Conservation (phyloP, 139 green algal genomes). For the Chlorella sp. region DNA sequence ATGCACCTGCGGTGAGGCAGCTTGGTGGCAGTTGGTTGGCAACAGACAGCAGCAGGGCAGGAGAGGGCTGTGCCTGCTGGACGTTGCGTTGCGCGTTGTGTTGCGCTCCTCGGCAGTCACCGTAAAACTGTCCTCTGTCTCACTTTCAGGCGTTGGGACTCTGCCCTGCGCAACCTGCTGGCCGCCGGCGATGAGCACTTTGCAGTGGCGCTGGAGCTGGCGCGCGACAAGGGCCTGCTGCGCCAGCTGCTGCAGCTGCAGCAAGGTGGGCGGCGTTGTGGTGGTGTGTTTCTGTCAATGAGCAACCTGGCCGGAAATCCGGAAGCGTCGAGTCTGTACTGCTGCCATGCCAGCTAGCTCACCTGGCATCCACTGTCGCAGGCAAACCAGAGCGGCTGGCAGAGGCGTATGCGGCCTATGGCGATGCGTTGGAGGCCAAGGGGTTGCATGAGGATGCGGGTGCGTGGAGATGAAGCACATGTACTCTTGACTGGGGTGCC, state of each 20-base stretch:
- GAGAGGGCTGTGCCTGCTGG: too few relatives aligned
- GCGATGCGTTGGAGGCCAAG: conserved; percentile 52
- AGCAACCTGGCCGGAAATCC: too few relatives aligned
- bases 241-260: conserved; percentile 72
- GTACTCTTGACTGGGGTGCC: neutral
- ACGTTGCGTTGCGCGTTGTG: too few relatives aligned
- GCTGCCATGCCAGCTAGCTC: neutral
- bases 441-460: conserved; percentile 67
- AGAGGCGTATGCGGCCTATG: conserved; percentile 58
- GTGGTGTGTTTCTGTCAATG: too few relatives aligned
- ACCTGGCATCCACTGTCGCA: neutral
- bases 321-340: too few relatives aligned
- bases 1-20: conserved; percentile 64
- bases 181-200: conserved; percentile 68
- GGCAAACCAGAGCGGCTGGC: conserved; percentile 16
- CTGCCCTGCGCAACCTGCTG: conserved; percentile 75
- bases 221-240: conserved; percentile 73
- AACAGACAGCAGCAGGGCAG: too few relatives aligned
- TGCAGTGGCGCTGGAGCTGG: conserved; percentile 69
- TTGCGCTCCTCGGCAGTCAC: too few relatives aligned
- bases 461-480: neutral
- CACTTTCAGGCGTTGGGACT: conserved; percentile 58
- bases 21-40: neutral
- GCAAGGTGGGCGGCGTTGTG: neutral
- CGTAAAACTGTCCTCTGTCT: too few relatives aligned